A percentile compares a stretch with the other conserved stretches of the same genome.
phyloP scores from a whole-genome alignment of 208 protist species.

The Polymyxa betae region DNA sequence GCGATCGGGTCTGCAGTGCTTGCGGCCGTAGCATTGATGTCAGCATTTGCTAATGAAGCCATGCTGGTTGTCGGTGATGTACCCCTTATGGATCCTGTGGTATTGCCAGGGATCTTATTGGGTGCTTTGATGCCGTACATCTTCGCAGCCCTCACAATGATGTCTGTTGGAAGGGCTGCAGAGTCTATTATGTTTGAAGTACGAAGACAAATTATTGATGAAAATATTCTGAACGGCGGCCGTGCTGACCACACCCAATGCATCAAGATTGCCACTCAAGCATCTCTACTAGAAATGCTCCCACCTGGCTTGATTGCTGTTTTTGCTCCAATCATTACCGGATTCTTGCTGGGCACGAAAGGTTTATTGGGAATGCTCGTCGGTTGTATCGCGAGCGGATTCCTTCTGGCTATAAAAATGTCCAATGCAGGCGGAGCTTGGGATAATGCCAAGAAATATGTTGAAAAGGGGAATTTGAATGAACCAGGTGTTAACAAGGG shows the following conservation, averaged over 20 bases:
- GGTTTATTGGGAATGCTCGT: constrained; percentile 65
- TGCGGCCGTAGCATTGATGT: constrained; percentile 78
- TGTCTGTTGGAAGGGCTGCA: constrained; percentile 79
- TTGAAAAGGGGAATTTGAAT: constrained; percentile 81
- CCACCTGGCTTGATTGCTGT: constrained; percentile 86
- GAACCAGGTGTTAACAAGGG: constrained; percentile 22
- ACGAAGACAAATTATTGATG: constrained; percentile 82
- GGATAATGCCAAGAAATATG: constrained; percentile 97
- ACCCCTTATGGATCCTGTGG: constrained; percentile 66
- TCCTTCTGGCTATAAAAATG: constrained; percentile 73
- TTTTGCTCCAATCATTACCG: constrained; percentile 85
- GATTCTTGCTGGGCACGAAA: constrained; percentile 73
- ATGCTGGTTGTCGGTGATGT: background rate
- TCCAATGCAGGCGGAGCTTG: constrained; percentile 84
- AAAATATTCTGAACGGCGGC: constrained; percentile 61
- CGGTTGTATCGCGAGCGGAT: constrained; percentile 69
- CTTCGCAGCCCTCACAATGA: constrained; percentile 92
- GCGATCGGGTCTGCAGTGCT: constrained; percentile 79
- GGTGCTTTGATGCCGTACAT: constrained; percentile 90
- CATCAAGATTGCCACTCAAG: constrained; percentile 85
- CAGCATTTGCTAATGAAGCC: constrained; percentile 73
- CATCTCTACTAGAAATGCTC: constrained; percentile 90
- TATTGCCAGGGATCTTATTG: constrained; percentile 84
- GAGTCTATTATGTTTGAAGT: constrained; percentile 91
- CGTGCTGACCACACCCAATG: constrained; percentile 70